Percentiles rank a stretch among this genome's conserved stretches.
Evolutionary conservation across 139 green algal species (phyloP).

Genomic region (Chlorella vulgaris): DNA sequence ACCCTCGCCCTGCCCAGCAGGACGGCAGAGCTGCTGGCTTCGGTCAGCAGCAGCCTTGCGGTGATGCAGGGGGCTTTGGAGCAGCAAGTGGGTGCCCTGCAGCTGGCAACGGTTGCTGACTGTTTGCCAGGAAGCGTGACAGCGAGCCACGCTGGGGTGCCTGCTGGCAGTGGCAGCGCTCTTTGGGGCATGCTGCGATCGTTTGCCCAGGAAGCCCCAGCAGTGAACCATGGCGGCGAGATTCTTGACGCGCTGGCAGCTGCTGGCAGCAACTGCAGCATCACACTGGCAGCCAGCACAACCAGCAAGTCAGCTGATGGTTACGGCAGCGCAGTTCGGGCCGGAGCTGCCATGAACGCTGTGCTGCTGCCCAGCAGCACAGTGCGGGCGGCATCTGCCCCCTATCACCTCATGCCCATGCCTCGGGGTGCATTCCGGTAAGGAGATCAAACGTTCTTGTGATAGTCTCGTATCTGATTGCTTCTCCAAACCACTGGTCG

Average conservation of each 20-base stretch:
- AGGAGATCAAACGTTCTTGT: background rate
- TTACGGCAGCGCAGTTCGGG: conserved; percentile 37
- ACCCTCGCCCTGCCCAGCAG: background rate
- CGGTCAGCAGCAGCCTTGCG: background rate
- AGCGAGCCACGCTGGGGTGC: background rate
- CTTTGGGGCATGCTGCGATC: conserved; percentile 55
- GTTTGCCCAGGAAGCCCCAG: conserved; percentile 44
- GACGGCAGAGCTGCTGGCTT: background rate
- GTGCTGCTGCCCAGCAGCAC: conserved; percentile 36
- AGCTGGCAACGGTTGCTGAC: background rate
- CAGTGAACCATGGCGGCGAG: conserved; percentile 12
- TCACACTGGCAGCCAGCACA: background rate
- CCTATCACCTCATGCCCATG: conserved; percentile 42
- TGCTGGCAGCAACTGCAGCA: background rate
- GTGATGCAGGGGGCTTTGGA: conserved; percentile 13
- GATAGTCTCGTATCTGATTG: background rate
- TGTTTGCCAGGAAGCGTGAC: background rate
- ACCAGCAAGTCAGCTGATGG: conserved; percentile 36
- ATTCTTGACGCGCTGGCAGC: background rate
- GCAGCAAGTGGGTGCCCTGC: background rate
- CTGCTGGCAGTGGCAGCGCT: background rate
- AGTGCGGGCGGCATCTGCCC: background rate
- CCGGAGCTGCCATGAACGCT: conserved; percentile 18
- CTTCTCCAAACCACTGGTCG: background rate
- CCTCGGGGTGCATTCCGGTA: conserved; percentile 51